Evolutionary conservation across 768 basidiomycete species (phyloP).

Genomic region (Rubroboletus pulcherrimus): DNA sequence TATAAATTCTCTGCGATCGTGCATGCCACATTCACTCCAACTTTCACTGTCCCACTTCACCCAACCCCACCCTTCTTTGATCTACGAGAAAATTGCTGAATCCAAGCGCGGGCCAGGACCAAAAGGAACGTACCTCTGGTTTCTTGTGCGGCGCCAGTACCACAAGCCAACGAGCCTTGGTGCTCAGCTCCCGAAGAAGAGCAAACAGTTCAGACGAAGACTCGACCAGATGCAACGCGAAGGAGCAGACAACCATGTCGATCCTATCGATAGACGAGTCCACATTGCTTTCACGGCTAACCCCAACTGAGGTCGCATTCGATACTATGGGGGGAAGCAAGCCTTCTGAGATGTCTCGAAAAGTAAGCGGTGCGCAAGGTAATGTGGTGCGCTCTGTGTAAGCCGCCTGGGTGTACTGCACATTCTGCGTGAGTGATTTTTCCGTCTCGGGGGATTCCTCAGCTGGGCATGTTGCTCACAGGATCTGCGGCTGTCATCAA

Average conservation of each 20-base stretch:
- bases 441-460: not conserved
- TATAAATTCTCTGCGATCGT: constrained; percentile 40
- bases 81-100: constrained; percentile 32
- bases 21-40: constrained; percentile 44
- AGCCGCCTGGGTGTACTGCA: constrained; percentile 58
- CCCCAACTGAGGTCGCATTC: constrained; percentile 9
- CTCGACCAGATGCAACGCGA: constrained; percentile 68
- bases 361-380: constrained; percentile 55
- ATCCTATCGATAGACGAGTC: constrained; percentile 22
- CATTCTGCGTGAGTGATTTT: constrained; percentile 10
- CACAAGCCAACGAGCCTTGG: constrained; percentile 60
- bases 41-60: constrained; percentile 52
- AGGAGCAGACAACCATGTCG: constrained; percentile 71
- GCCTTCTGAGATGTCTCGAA: constrained; percentile 60
- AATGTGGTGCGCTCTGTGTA: constrained; percentile 53
- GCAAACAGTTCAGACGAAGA: constrained; percentile 59
- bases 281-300: not conserved
- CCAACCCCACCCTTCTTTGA: constrained; percentile 69
- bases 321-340: constrained; percentile 37
- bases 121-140: constrained; percentile 51
- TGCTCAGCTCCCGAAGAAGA: constrained; percentile 61
- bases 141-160: constrained; percentile 74
- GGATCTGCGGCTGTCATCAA: constrained; percentile 25
- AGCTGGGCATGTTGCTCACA: constrained; percentile 7
- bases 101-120: not conserved